Evolutionary conservation across 352 stramenopile species (phyloP), one percentile per base, ranked within the genome.

Genomic region (Pythium phragmitis): DNA sequence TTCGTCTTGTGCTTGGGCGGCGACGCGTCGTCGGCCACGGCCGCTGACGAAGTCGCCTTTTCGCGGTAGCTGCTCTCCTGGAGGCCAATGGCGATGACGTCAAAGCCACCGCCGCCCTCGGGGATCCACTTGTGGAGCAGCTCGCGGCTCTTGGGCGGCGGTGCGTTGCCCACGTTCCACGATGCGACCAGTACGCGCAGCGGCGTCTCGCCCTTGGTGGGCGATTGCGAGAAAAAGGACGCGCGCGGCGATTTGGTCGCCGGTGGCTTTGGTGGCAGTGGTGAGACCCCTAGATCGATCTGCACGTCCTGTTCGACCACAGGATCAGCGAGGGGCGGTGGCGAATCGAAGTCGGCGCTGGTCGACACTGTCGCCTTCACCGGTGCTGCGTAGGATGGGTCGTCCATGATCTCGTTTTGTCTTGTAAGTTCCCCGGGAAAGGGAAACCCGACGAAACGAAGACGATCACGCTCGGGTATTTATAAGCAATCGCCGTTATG

Each of bases 141-240:
- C 16, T 73, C 80, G 3, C 69, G 60, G 49, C 75, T 69, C 57
- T 87, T 86, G 1, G 85, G 83, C 23, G 85, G 83, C 80, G 88
- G 89, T 8, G 82, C 83, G 57, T 96, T 96, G 47, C 87, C 87
- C 7, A 96, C 79, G 53, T 96, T 96, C 87, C 87, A 96, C 7
- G 87, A 89, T 3, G 69, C 79, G 42, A 91, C 49, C n/a, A 89
- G 69, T 33, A 91, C 73, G 61, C 83, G 81, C 13, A 91, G 67
- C 6, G 60, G 63, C 19, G 45, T 42, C 28, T 58, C 54, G 17
- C 52, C 58, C 16, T 65, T 68, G 37, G 42, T 60, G 2, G 54
- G 26, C 13, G 58, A 61, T 28, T 46, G 14, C 4, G 26, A 11
- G 42, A 69, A 66, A 34, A 70, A 63, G n/a, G 64, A 65, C 7